Base-by-base conservation (phyloP, 1,284 basidiomycete species). In the Puccinia triticina region DNA sequence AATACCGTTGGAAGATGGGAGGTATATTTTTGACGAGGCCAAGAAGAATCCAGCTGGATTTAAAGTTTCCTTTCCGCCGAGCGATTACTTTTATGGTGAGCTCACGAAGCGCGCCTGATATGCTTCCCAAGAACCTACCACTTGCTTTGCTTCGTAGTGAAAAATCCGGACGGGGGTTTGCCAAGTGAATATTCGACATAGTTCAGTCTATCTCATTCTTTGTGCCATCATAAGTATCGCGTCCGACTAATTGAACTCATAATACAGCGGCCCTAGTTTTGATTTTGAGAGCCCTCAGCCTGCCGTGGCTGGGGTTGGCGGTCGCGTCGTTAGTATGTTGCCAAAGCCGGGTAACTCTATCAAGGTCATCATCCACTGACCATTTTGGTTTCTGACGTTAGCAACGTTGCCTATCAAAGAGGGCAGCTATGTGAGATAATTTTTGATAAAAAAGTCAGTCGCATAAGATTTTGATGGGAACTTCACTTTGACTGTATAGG, bases 211-310 rank as follows among this genome's bases (percentile, higher is more conserved):
- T 67, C 3, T 23, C 12, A 14, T 26, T 43, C 18, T 18, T 8
- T 46, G 12, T 50, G 2, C 18, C 48, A 11, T 61, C 26, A 34
- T 18, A 26, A 53, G n/a, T 23, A 29, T 14, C 16, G 46, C 4
- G 4, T 46, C 18, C 34, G 7, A 18, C 48, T 50, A 50, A 14
- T 50, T 32, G 2, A 53, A n/a, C 18, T 21, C 21, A 2, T 26
- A 7, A n/a, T 29, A 10, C 14, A 82, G 79, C 67, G 79, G 79
- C 5, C 79, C 79, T 26, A 75, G 14, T 34, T 82, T 64, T 29
- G 79, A 82, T 73, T 67, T 74, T 43, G 21, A 34, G 8, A 82
- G 57, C 46, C 72, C 79, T 26, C 57, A 82, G 29, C 79, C 79
- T 26, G 71, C 72, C 18, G 50, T 82, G 16, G 16, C 57, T 23